phyloP scores from a whole-genome alignment of 1,284 basidiomycete species.

The Puccinia triticina region DNA sequence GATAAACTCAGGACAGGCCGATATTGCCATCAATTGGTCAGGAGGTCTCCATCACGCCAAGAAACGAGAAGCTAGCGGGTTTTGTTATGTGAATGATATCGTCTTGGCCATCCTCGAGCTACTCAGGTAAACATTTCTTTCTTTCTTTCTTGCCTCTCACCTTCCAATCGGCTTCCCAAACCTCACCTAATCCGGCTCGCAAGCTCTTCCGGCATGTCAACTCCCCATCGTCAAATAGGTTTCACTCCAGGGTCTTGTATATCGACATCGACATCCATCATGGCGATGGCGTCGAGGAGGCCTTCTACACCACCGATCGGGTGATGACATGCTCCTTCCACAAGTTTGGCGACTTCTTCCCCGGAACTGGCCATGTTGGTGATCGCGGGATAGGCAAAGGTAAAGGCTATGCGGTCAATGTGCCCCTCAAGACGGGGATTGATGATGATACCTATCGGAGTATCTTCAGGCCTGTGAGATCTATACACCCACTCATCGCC shows the following conservation, averaged over 20 bases:
- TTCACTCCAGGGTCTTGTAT: constrained; percentile 83
- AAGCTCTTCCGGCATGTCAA: not conserved
- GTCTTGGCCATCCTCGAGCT: constrained; percentile 87
- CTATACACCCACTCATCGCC: not conserved
- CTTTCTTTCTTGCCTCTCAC: not conserved
- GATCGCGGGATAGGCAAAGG: constrained; percentile 85
- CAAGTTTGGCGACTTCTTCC: constrained; percentile 92
- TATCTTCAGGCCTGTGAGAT: constrained; percentile 82
- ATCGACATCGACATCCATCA: constrained; percentile 99
- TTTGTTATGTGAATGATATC: constrained; percentile 93
- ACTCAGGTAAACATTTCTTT: constrained; percentile 67
- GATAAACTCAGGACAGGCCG: constrained; percentile 77
- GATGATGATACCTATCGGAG: constrained; percentile 74
- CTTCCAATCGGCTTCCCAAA: not conserved
- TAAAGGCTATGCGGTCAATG: constrained; percentile 87
- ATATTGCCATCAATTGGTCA: constrained; percentile 97
- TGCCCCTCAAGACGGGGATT: constrained; percentile 91
- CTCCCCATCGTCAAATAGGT: constrained; percentile 55
- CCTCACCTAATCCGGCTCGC: not conserved
- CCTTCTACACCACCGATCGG: constrained; percentile 94
- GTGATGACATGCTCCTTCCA: constrained; percentile 97
- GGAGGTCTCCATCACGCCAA: constrained; percentile 98
- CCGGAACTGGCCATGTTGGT: constrained; percentile 70
- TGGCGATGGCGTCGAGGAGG: constrained; percentile 97
- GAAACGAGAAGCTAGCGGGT: constrained; percentile 91